Percentiles rank a stretch among this genome's conserved stretches.
These are phyloP conservation scores for Plectosphaerella plurivora DNA, from an alignment of 2,329 filamentous ascomycete species.

Conservation along the genomic window DNA sequence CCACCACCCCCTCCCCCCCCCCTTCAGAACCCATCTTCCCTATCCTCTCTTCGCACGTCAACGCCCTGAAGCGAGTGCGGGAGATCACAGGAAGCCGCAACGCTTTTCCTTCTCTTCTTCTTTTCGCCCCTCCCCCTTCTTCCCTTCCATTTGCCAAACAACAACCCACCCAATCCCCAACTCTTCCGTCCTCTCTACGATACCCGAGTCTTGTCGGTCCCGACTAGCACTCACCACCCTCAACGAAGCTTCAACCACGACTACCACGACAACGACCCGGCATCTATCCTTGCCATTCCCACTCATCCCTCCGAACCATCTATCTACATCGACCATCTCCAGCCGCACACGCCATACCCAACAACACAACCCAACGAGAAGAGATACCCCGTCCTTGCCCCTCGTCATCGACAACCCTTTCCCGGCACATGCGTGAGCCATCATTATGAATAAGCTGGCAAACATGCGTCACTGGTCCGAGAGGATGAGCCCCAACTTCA, in stretches of 20 bases:
- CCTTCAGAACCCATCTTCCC: slow-evolving; percentile 8
- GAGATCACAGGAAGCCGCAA: slow-evolving; percentile 12
- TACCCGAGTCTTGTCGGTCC: too few species aligned
- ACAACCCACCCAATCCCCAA: slow-evolving; percentile 1
- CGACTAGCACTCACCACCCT: too few species aligned
- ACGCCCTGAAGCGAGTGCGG: slow-evolving; percentile 12
- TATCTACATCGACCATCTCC: too few species aligned
- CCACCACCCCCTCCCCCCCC: slow-evolving; percentile 3
- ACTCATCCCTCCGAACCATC: neutral
- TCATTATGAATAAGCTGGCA: slow-evolving; percentile 62
- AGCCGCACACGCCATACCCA: neutral
- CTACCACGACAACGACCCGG: too few species aligned
- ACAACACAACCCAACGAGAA: neutral
- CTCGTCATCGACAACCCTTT: neutral
- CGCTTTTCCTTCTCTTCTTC: slow-evolving; percentile 20
- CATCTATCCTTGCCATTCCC: neutral
- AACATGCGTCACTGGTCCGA: slow-evolving; percentile 71
- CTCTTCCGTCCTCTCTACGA: slow-evolving; percentile 5
- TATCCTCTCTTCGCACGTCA: slow-evolving; percentile 3
- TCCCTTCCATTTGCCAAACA: slow-evolving; percentile 3
- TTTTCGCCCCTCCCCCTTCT: slow-evolving; percentile 14
- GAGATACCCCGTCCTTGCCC: slow-evolving; percentile 3
- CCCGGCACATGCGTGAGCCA: slow-evolving; percentile 23
- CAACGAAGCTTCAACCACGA: too few species aligned
- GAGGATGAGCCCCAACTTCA: slow-evolving; percentile 64